Evolutionary conservation across 495 filamentous ascomycete genomes (phyloP).

Genomic region (Lepidopterella palustris): DNA sequence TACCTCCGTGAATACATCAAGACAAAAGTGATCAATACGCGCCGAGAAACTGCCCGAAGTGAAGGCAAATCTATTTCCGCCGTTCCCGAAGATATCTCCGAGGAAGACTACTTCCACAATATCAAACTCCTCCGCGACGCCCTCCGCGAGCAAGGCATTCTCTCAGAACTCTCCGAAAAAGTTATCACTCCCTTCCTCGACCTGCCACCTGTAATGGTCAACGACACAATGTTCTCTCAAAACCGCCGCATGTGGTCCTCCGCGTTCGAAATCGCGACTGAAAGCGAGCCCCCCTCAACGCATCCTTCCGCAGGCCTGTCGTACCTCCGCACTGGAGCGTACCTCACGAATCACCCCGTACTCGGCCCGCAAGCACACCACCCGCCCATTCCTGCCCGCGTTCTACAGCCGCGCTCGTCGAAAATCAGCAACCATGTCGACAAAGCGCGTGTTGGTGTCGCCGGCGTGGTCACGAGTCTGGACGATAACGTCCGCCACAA

Average conservation of each 20-base stretch:
- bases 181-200: slow-evolving; percentile 52
- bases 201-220: slow-evolving; percentile 34
- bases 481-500: slow-evolving; percentile 31
- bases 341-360: slow-evolving; percentile 72
- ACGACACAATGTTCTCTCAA: neutral
- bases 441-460: slow-evolving; percentile 32
- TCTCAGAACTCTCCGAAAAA: slow-evolving; percentile 37
- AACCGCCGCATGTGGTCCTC: neutral
- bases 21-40: slow-evolving; percentile 22
- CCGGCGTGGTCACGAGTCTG: slow-evolving; percentile 27
- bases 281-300: slow-evolving; percentile 51
- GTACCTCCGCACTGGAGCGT: slow-evolving; percentile 66
- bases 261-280: slow-evolving; percentile 6
- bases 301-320: slow-evolving; percentile 89
- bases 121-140: slow-evolving; percentile 19
- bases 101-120: slow-evolving; percentile 12
- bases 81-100: slow-evolving; percentile 22
- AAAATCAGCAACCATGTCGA: neutral
- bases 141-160: slow-evolving; percentile 18
- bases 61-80: neutral
- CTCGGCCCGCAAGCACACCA: slow-evolving; percentile 65
- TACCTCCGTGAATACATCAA: slow-evolving; percentile 46
- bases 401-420: slow-evolving; percentile 49
- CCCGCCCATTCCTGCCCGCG: slow-evolving; percentile 60
- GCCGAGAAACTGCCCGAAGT: neutral